These are phyloP conservation scores for Fusarium sp. DNA, from an alignment of 2,329 filamentous ascomycete species.

Conservation along the genomic window DNA sequence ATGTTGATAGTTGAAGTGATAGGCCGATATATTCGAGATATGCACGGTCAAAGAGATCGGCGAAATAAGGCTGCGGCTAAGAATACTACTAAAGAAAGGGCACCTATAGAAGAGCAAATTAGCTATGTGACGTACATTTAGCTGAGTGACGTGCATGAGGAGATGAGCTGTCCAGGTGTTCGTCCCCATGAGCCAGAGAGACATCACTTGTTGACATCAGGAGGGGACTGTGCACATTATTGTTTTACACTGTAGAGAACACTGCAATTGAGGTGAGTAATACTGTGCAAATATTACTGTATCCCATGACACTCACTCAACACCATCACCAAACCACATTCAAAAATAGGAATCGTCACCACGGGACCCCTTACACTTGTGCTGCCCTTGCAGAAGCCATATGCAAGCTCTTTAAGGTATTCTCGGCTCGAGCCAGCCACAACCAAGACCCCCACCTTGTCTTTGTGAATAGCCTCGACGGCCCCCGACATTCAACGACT, in stretches of 20 bases:
- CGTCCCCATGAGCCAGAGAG: slow-evolving; percentile 36
- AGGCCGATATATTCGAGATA: background rate
- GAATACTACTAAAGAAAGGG: slow-evolving; percentile 10
- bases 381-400: slow-evolving; percentile 11
- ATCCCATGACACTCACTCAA: slow-evolving; percentile 23
- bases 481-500: background rate
- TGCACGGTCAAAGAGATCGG: slow-evolving; percentile 16
- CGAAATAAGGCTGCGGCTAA: slow-evolving; percentile 17
- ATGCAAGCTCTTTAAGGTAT: slow-evolving; percentile 26
- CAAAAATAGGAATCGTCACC: slow-evolving; percentile 29
- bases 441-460: background rate
- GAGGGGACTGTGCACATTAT: background rate
- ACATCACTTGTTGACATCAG: slow-evolving; percentile 36
- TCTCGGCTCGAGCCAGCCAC: slow-evolving; percentile 18
- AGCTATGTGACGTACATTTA: slow-evolving; percentile 34
- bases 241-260: accelerated
- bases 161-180: slow-evolving; percentile 25
- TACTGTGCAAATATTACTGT: background rate
- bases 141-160: slow-evolving; percentile 37
- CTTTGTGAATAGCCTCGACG: slow-evolving; percentile 21
- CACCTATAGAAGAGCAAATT: slow-evolving; percentile 16
- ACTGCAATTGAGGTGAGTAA: accelerated
- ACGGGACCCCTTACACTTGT: slow-evolving; percentile 39
- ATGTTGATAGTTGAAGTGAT: background rate
- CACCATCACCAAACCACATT: slow-evolving; percentile 29